These are phyloP conservation scores for Crataegus laevigata DNA, from an alignment of 306 rosid species.

Conservation along the genomic window DNA sequence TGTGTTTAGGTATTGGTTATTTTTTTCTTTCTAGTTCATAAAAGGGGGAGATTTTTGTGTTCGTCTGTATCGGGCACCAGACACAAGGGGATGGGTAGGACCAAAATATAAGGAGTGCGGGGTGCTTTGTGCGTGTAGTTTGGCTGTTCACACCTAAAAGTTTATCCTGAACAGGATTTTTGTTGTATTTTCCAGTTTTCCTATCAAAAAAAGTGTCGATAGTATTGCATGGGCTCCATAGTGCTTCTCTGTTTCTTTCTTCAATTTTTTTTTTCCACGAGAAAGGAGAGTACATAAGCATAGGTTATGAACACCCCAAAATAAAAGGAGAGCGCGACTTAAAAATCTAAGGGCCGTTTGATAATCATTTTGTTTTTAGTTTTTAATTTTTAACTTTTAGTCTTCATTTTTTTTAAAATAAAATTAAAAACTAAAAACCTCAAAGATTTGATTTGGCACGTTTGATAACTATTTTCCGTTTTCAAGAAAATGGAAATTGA, in stretches of 20 bases:
- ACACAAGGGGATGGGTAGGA: background rate
- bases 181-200: constrained; percentile 28
- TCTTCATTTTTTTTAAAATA: too few relatives aligned
- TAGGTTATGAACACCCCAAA: too few relatives aligned
- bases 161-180: background rate
- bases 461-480: too few relatives aligned
- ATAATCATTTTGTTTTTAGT: too few relatives aligned
- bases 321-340: background rate
- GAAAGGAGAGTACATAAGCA: too few relatives aligned
- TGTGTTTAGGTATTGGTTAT: constrained; percentile 11
- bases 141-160: background rate
- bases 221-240: background rate
- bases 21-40: constrained; percentile 23
- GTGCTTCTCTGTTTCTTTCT: background rate
- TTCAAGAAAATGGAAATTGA: too few relatives aligned
- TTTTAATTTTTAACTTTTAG: too few relatives aligned
- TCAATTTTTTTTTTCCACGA: too few relatives aligned
- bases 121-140: background rate
- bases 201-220: background rate
- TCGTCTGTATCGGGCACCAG: background rate
- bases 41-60: background rate
- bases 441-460: too few relatives aligned
- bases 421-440: too few relatives aligned
- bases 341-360: too few relatives aligned
- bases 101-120: background rate